Conservation (phyloP, 2,329 filamentous ascomycete genomes). For the Hypoxylon sp. region DNA sequence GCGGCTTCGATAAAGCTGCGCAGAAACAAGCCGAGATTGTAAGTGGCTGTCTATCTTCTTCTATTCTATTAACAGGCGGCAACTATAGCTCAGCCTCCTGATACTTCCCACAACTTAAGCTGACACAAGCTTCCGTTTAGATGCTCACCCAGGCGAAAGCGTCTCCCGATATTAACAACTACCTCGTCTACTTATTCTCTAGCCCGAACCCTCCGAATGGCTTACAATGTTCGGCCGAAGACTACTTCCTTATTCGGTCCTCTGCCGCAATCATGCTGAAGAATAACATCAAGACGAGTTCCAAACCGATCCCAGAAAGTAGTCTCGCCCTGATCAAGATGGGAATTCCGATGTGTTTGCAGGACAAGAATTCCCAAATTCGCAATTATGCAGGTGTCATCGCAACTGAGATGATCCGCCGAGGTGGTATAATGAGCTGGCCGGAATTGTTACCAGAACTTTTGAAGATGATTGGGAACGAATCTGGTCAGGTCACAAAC, state of each 20-base stretch:
- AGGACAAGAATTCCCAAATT: slow-evolving; percentile 85
- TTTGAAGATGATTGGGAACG: slow-evolving; percentile 81
- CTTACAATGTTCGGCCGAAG: slow-evolving; percentile 68
- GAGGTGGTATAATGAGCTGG: slow-evolving; percentile 90
- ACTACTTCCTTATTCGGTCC: slow-evolving; percentile 83
- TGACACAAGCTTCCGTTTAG: slow-evolving; percentile 61
- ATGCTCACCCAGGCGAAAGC: slow-evolving; percentile 92
- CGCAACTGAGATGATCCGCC: slow-evolving; percentile 89
- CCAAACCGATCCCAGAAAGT: slow-evolving; percentile 79
- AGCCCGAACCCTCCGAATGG: slow-evolving; percentile 73
- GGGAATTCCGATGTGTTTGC: slow-evolving; percentile 81
- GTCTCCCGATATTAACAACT: slow-evolving; percentile 96
- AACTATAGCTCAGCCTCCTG: slow-evolving; percentile 9
- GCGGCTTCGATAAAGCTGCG: slow-evolving; percentile 80
- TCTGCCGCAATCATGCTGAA: slow-evolving; percentile 95
- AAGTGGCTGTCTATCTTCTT: slow-evolving; percentile 54
- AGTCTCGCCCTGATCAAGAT: slow-evolving; percentile 84
- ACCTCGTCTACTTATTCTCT: slow-evolving; percentile 91
- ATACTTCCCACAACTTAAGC: slow-evolving; percentile 46
- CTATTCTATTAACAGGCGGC: not conserved
- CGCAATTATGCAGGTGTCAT: slow-evolving; percentile 92
- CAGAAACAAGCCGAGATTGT: slow-evolving; percentile 93
- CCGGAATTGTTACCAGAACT: slow-evolving; percentile 89
- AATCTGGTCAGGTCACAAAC: slow-evolving; percentile 73
- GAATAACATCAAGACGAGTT: slow-evolving; percentile 85